phyloP scores from a whole-genome alignment of 177 flowering plant genomes.

The Vitis hybrid region DNA sequence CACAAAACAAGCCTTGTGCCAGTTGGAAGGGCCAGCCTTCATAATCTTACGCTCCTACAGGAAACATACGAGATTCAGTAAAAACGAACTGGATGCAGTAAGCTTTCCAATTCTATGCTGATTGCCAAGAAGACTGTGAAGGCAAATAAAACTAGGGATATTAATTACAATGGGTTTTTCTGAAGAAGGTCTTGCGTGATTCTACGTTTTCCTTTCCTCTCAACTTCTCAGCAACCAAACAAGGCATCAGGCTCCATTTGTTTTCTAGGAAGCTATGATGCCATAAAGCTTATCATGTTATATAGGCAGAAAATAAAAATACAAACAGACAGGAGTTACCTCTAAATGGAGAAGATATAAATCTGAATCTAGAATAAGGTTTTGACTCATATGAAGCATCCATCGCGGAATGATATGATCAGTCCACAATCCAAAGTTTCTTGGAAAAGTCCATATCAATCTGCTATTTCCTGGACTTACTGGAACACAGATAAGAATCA shows the following conservation, averaged over 20 bases:
- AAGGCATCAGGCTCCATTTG: no score
- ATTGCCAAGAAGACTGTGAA: no score
- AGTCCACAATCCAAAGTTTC: constrained; percentile 71
- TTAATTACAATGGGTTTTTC: no score
- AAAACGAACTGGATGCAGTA: no score
- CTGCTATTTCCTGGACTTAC: constrained; percentile 92
- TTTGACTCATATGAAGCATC: constrained; percentile 72
- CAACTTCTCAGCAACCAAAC: no score
- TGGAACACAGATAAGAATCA: constrained; percentile 78
- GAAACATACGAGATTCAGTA: neutral
- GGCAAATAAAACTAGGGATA: neutral
- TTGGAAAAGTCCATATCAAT: constrained; percentile 74
- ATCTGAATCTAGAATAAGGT: constrained; percentile 86
- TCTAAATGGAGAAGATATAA: constrained; percentile 81
- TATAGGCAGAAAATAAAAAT: no score
- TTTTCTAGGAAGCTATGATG: no score
- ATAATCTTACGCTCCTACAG: constrained; percentile 63
- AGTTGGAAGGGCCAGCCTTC: constrained; percentile 57
- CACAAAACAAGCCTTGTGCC: constrained; percentile 83
- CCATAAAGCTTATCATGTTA: no score
- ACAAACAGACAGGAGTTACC: constrained; percentile 37
- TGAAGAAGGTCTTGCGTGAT: no score
- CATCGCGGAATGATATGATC: constrained; percentile 72
- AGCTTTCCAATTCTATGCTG: no score
- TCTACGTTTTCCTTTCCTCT: no score